A percentile compares a stretch with the other conserved stretches of the same genome.
These are phyloP conservation scores for Psophocarpus tetragonolobus DNA, from an alignment of 306 rosid species.

Conservation along the genomic window DNA sequence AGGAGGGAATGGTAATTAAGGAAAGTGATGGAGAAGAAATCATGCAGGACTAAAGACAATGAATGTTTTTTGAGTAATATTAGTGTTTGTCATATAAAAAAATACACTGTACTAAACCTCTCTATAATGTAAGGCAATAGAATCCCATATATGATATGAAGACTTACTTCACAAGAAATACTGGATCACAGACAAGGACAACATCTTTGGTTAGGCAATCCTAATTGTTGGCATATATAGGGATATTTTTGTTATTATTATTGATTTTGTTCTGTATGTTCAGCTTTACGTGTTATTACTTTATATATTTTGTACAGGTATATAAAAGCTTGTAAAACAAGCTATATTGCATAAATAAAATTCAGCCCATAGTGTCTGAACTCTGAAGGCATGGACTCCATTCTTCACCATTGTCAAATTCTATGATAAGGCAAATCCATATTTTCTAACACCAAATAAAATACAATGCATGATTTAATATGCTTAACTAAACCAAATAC, in stretches of 20 bases:
- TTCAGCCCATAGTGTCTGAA: conserved; percentile 6
- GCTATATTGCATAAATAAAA: neutral
- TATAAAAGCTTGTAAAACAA: neutral
- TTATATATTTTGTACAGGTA: neutral
- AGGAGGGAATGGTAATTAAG: conserved; percentile 7
- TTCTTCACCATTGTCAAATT: conserved; percentile 1
- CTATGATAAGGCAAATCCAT: conserved; percentile 8
- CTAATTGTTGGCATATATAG: neutral
- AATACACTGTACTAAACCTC: conserved; percentile 7
- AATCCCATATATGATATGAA: neutral
- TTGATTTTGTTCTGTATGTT: neutral
- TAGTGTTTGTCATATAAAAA: conserved; percentile 27
- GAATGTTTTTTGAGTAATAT: conserved; percentile 3
- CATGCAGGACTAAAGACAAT: neutral
- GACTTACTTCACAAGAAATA: neutral
- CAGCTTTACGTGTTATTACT: neutral
- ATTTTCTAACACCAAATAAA: neutral
- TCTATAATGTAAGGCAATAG: neutral
- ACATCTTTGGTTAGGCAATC: conserved; percentile 8
- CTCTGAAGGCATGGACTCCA: neutral
- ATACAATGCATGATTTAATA: neutral
- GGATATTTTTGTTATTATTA: neutral
- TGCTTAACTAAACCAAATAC: conserved; percentile 18
- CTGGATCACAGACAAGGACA: neutral
- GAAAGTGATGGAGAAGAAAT: conserved; percentile 10